phyloP scores from a whole-genome alignment of 192 early-diverging fungal species.

The Umbelopsis vinacea region DNA sequence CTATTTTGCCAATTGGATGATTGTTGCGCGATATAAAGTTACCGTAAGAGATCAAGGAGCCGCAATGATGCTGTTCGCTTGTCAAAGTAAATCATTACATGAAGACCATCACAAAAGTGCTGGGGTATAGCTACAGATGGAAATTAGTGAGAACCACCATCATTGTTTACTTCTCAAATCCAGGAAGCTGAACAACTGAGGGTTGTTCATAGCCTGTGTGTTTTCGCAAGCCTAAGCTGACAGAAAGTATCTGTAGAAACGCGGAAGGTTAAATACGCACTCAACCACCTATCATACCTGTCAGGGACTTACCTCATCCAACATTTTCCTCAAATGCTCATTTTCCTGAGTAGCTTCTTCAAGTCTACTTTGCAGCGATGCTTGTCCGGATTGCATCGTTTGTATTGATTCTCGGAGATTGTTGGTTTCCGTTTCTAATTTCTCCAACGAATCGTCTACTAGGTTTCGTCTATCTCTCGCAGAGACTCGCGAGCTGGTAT shows the following conservation, averaged over 20 bases:
- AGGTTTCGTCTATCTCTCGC: slow-evolving; percentile 52
- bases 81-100: no score
- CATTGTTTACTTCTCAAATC: slow-evolving; percentile 13
- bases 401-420: slow-evolving; percentile 50
- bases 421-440: slow-evolving; percentile 47
- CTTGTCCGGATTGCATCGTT: slow-evolving; percentile 23
- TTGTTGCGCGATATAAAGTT: no score
- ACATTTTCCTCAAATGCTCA: slow-evolving; percentile 40
- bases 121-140: background rate
- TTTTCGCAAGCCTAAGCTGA: slow-evolving; percentile 47
- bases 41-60: no score
- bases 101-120: no score
- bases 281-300: background rate
- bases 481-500: slow-evolving; percentile 48
- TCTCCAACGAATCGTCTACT: slow-evolving; percentile 59
- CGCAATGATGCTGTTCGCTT: no score
- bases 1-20: no score
- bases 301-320: slow-evolving; percentile 43
- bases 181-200: slow-evolving; percentile 32
- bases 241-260: slow-evolving; percentile 44
- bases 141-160: no score
- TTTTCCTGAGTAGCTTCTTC: slow-evolving; percentile 50
- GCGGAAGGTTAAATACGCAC: background rate
- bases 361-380: slow-evolving; percentile 34
- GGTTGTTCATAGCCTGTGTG: slow-evolving; percentile 50